phyloP scores from a whole-genome alignment of 805 yeast species.

The Torulaspora gathmanii region DNA sequence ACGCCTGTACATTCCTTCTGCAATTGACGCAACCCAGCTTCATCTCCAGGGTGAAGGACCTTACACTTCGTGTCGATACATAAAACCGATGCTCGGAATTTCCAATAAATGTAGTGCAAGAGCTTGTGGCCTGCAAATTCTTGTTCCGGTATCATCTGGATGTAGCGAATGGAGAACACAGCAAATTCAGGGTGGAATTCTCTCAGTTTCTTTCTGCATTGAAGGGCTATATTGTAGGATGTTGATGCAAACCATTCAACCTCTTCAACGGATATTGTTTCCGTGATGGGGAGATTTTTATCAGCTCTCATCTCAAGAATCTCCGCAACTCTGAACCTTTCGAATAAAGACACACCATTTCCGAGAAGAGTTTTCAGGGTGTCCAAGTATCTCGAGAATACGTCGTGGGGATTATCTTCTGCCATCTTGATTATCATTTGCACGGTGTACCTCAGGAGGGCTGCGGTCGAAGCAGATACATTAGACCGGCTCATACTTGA shows the following conservation, averaged over 20 bases:
- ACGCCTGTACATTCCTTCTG: slow-evolving; percentile 4
- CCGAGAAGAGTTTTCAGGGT: slow-evolving; percentile 8
- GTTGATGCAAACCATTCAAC: slow-evolving; percentile 41
- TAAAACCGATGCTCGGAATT: slow-evolving; percentile 16
- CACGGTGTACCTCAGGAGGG: slow-evolving; percentile 31
- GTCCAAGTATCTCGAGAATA: slow-evolving; percentile 4
- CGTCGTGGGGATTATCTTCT: slow-evolving; percentile 11
- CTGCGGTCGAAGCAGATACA: slow-evolving; percentile 24
- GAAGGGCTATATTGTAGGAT: slow-evolving; percentile 33
- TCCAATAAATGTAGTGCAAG: slow-evolving; percentile 30
- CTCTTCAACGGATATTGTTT: slow-evolving; percentile 32
- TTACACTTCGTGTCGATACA: slow-evolving; percentile 18
- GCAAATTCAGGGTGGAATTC: slow-evolving; percentile 16
- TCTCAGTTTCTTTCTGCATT: slow-evolving; percentile 20
- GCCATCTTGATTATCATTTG: slow-evolving; percentile 32
- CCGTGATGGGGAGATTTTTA: slow-evolving; percentile 6
- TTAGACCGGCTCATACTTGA: slow-evolving; percentile 4
- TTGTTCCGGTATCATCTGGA: slow-evolving; percentile 18
- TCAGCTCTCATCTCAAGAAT: background rate
- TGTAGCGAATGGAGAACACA: slow-evolving; percentile 18
- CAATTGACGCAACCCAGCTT: slow-evolving; percentile 1
- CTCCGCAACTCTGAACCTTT: slow-evolving; percentile 6
- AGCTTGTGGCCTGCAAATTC: slow-evolving; percentile 21
- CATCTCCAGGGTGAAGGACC: background rate
- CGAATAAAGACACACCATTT: slow-evolving; percentile 11